Evolutionary conservation across 129 eudicot species (phyloP), one percentile per base, ranked within the genome.

Genomic region (Chrysanthemum makinoi): DNA sequence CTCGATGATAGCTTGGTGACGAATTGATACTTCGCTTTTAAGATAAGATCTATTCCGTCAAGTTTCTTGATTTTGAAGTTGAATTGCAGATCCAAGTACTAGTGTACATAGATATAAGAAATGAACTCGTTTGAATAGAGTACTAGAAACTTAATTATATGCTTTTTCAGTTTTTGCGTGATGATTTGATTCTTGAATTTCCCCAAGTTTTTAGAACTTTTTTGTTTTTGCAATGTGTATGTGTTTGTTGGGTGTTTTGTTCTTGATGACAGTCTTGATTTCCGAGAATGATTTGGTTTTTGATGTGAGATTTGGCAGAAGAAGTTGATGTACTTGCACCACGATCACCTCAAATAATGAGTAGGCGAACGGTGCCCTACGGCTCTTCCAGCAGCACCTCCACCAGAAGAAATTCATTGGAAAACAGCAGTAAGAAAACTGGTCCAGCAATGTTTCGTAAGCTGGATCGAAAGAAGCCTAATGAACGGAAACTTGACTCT

Each of bases 381-480:
- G 66, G 80, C 72, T 81, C 86, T 35, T 16, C 83, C 60, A 64
- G 82, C 62, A 56, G 72, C 20, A 59, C 72, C 17, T 79, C 88
- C 19, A 10, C 80, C 2, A 84, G 88, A 77, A 84, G 79, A 74
- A 77, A 22, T 65, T 73, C 80, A 56, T 33, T 69, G 35, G 85
- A 81, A 22, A 70, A 43, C 46, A 62, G 65, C 63, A 72, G 49
- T 46, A 80, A 50, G 78, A 86, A 79, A 80, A 78, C 66, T 14
- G 86, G 86, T 7, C 84, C 80, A 20, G 87, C 90, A 48, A 84
- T 86, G 88, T 84, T 84, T 44, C 65, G 86, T 71, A 88, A 91
- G 83, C 83, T 86, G 52, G 96, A 88, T 24, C 83, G 76, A 43
- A 86, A 85, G 72, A 89, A 77, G 80, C 76, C 82, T 5, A 60